phyloP scores from a whole-genome alignment of 2,329 filamentous ascomycete species.

The Pyricularia sp. region DNA sequence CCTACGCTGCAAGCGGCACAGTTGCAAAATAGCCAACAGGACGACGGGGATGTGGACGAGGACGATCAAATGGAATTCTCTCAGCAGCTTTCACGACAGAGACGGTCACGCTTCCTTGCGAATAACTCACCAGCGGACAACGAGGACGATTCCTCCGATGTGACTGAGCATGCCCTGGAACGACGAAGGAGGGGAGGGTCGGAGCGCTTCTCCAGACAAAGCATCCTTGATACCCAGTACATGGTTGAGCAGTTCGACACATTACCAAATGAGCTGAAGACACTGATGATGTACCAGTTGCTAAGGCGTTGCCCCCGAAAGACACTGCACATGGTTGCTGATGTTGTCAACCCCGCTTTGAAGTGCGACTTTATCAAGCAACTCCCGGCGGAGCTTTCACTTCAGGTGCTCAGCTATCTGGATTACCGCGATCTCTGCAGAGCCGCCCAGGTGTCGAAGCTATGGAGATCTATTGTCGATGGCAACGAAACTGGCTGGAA shows the following conservation, averaged over 20 bases:
- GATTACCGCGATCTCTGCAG: conserved; percentile 79
- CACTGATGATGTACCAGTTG: conserved; percentile 94
- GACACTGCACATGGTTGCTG: conserved; percentile 80
- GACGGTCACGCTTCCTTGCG: conserved; percentile 21
- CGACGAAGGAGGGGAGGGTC: not conserved
- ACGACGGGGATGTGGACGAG: conserved; percentile 35
- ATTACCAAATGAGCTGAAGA: conserved; percentile 85
- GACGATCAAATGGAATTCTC: conserved; percentile 26
- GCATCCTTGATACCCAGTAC: conserved; percentile 67
- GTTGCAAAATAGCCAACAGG: conserved; percentile 28
- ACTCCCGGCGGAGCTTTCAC: conserved; percentile 75
- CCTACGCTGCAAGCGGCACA: conserved; percentile 73
- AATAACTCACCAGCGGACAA: conserved; percentile 32
- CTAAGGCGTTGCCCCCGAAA: conserved; percentile 79
- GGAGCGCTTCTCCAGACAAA: conserved; percentile 24
- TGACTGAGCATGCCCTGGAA: not conserved
- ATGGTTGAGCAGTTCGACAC: conserved; percentile 87
- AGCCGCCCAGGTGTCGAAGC: conserved; percentile 86
- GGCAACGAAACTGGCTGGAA: conserved; percentile 96
- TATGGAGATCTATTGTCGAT: conserved; percentile 86
- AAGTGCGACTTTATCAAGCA: conserved; percentile 88
- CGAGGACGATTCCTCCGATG: conserved; percentile 14
- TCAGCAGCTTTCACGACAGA: conserved; percentile 22
- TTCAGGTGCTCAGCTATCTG: conserved; percentile 81
- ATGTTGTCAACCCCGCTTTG: conserved; percentile 84